Conservation (phyloP, 108 stramenopile genomes). For the Tribonema minus region DNA sequence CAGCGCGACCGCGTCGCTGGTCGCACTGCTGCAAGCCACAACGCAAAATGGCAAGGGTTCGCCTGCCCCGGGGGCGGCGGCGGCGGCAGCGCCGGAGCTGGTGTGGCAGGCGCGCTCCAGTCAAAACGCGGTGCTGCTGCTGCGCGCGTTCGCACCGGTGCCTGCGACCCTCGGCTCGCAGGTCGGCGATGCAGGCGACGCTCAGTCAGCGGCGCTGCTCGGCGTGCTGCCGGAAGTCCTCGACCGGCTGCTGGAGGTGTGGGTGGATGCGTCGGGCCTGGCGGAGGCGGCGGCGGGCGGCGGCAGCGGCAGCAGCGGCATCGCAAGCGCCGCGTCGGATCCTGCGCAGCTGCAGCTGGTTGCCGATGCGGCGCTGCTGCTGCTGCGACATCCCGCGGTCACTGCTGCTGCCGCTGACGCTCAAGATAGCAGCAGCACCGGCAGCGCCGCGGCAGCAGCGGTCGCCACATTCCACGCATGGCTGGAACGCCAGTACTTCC, state of each 20-base stretch:
- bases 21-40: background rate
- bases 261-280: slow-evolving; percentile 17
- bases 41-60: background rate
- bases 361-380: too few relatives aligned
- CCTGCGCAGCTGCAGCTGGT: too few relatives aligned
- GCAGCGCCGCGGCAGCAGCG: background rate
- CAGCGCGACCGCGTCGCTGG: slow-evolving; percentile 1
- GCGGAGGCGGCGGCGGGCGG: background rate
- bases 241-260: slow-evolving; percentile 29
- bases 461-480: background rate
- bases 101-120: background rate
- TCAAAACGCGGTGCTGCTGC: slow-evolving; percentile 7
- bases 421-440: background rate
- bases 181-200: background rate
- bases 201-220: background rate
- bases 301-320: background rate
- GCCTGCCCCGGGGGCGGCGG: too few relatives aligned
- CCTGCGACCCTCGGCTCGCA: background rate
- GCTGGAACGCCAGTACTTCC: slow-evolving; percentile 9
- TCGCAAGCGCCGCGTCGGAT: too few relatives aligned
- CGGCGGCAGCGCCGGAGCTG: background rate
- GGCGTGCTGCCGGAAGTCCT: slow-evolving; percentile 6
- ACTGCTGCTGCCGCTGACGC: background rate
- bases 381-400: background rate
- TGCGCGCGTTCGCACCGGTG: background rate